A percentile compares a stretch with the other conserved stretches of the same genome.
These are phyloP conservation scores for Simplicillium sp. DNA, from an alignment of 2,329 filamentous ascomycete species.

Conservation along the genomic window DNA sequence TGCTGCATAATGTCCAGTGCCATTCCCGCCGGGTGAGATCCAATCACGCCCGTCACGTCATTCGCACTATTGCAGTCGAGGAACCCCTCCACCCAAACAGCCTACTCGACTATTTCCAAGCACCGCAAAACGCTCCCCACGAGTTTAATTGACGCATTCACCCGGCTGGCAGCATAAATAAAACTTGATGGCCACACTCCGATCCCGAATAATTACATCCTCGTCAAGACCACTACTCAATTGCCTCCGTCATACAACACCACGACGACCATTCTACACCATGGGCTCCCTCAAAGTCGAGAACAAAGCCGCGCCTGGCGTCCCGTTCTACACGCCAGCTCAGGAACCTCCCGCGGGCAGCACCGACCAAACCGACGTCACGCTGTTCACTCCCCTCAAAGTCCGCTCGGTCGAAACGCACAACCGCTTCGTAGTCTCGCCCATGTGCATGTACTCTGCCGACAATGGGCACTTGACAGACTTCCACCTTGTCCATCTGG, in stretches of 20 bases:
- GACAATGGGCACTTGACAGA: conserved; percentile 60
- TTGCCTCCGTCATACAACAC: background rate
- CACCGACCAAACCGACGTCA: conserved; percentile 34
- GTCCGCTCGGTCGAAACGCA: conserved; percentile 42
- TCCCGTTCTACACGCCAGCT: conserved; percentile 44
- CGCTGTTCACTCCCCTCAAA: conserved; percentile 45
- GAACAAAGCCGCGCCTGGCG: conserved; percentile 31
- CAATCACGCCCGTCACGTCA: no score
- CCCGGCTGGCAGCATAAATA: no score
- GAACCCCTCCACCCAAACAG: no score
- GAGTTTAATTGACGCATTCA: no score
- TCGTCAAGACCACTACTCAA: background rate
- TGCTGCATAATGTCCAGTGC: no score
- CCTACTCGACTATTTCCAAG: no score
- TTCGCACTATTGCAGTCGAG: no score
- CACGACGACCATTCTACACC: background rate
- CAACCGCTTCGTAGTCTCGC: conserved; percentile 49
- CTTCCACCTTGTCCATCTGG: conserved; percentile 76
- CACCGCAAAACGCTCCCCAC: no score
- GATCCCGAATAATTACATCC: no score
- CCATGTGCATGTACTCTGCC: conserved; percentile 54
- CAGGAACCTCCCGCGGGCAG: conserved; percentile 43
- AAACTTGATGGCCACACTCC: no score
- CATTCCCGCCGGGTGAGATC: no score
- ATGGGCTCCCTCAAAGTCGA: conserved; percentile 7